Evolutionary conservation across 2,329 filamentous ascomycete species (phyloP).

Genomic region (Dothidotthia symphoricarpi): DNA sequence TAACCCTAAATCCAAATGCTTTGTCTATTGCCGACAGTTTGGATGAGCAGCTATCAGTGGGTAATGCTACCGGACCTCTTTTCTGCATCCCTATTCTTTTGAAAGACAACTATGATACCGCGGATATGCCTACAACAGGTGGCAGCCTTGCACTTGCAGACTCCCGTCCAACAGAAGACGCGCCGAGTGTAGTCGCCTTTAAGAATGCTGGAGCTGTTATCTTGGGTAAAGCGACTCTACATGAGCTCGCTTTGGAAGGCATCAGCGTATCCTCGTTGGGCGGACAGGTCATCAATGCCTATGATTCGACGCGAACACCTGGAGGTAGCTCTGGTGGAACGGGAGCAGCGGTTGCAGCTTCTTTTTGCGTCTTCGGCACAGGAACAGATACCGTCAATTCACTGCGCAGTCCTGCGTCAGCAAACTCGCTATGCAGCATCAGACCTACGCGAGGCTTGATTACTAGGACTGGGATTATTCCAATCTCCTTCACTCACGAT

Average conservation of each 20-base stretch:
- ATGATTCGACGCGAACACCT: constrained; percentile 63
- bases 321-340: constrained; percentile 65
- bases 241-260: constrained; percentile 64
- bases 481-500: constrained; percentile 59
- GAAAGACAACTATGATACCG: constrained; percentile 64
- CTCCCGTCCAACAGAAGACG: constrained; percentile 51
- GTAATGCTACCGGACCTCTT: constrained; percentile 53
- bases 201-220: constrained; percentile 55
- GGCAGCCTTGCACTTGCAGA: constrained; percentile 52
- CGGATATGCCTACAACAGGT: constrained; percentile 58
- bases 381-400: constrained; percentile 64
- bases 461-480: constrained; percentile 53
- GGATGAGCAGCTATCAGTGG: constrained; percentile 48
- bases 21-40: constrained; percentile 51
- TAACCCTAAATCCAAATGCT: constrained; percentile 53
- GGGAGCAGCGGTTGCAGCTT: constrained; percentile 59
- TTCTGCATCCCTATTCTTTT: constrained; percentile 63
- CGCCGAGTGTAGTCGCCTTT: constrained; percentile 51
- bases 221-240: constrained; percentile 58
- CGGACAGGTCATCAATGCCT: constrained; percentile 65
- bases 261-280: constrained; percentile 61
- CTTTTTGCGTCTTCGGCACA: constrained; percentile 58
- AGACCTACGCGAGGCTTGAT: constrained; percentile 58
- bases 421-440: constrained; percentile 60
- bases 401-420: constrained; percentile 58